These are phyloP conservation scores for Dictyostelium firmibasis DNA, from an alignment of 78 protist species.

Conservation along the genomic window DNA sequence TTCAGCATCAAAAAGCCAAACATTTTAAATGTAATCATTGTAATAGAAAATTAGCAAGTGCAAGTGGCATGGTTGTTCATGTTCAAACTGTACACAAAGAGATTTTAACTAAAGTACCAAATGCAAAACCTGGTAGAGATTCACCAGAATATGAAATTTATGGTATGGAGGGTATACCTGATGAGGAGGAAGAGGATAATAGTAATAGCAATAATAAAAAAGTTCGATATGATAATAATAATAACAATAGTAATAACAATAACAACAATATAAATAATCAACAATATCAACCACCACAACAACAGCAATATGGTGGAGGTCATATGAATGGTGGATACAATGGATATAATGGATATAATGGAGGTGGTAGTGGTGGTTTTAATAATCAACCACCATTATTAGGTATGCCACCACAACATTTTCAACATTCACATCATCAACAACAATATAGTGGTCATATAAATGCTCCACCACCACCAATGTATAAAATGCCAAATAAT, in stretches of 20 bases:
- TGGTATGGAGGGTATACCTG: constrained; percentile 95
- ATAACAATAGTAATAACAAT: neutral
- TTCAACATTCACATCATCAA: neutral
- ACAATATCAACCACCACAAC: neutral
- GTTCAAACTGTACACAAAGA: constrained; percentile 90
- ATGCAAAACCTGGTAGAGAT: constrained; percentile 89
- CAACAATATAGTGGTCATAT: neutral
- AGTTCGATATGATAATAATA: neutral
- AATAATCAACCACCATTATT: neutral
- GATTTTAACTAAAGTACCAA: constrained; percentile 80
- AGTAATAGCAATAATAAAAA: neutral
- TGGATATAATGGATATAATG: neutral
- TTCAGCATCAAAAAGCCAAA: constrained; percentile 92
- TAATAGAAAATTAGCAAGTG: constrained; percentile 77
- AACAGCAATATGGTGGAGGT: neutral
- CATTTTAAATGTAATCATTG: constrained; percentile 91
- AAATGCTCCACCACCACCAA: neutral
- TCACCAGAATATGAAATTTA: constrained; percentile 77
- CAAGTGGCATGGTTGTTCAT: constrained; percentile 88
- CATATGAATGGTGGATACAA: neutral
- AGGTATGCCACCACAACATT: constrained; percentile 1
- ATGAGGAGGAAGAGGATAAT: constrained; percentile 32
- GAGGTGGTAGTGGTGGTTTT: neutral
- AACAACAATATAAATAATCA: neutral
- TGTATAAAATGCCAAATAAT: neutral